phyloP scores from a whole-genome alignment of 2,329 filamentous ascomycete genomes.

The Exophiala viscosa region DNA sequence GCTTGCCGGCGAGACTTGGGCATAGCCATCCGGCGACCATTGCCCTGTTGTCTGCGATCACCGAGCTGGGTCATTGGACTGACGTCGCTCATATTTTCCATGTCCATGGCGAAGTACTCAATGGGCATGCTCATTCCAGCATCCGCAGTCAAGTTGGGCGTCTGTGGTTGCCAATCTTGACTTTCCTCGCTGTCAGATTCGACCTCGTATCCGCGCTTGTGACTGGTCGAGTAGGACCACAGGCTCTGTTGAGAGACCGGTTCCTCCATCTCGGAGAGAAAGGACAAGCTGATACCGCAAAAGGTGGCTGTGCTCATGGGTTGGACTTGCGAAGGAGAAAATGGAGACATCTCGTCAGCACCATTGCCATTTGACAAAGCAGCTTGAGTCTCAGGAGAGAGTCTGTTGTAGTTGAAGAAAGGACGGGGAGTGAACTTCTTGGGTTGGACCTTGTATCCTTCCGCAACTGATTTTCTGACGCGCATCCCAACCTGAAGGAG shows the following conservation, averaged over 20 bases:
- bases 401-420: constrained; percentile 23
- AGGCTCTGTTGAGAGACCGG: constrained; percentile 38
- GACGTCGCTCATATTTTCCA: constrained; percentile 25
- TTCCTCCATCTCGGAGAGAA: constrained; percentile 35
- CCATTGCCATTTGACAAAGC: constrained; percentile 17
- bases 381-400: constrained; percentile 27
- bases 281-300: constrained; percentile 27
- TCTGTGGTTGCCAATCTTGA: constrained; percentile 27
- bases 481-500: constrained; percentile 94
- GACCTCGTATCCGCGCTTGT: constrained; percentile 43
- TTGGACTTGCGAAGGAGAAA: constrained; percentile 52
- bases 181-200: constrained; percentile 38
- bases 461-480: constrained; percentile 84
- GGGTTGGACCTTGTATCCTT: constrained; percentile 70
- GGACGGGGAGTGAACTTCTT: constrained; percentile 29
- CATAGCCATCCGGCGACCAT: constrained; percentile 25
- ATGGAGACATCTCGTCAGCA: constrained; percentile 14
- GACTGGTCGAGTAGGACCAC: constrained; percentile 34
- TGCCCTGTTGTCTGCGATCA: constrained; percentile 9
- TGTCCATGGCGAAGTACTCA: constrained; percentile 28
- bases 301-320: constrained; percentile 38
- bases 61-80: constrained; percentile 20
- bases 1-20: constrained; percentile 20
- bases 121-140: constrained; percentile 22
- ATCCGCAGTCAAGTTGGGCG: constrained; percentile 24